Conservation (phyloP, 2,329 filamentous ascomycete genomes). For the Ceratocystis colombiana region DNA sequence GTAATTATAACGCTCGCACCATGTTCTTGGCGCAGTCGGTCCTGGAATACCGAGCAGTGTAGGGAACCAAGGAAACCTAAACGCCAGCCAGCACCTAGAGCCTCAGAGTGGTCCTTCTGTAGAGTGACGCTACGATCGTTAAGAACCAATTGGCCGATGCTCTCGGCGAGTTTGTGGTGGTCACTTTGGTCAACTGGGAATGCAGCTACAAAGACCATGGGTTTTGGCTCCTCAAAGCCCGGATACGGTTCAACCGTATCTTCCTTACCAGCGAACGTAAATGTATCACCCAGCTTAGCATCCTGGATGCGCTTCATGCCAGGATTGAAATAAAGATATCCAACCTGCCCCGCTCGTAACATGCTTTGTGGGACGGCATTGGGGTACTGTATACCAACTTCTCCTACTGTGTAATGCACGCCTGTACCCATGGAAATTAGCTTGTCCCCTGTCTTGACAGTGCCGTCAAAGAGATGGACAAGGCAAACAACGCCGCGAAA, state of each 20-base stretch:
- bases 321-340: conserved; percentile 94
- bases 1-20: conserved; percentile 94
- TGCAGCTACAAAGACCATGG: conserved; percentile 97
- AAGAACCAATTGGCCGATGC: conserved; percentile 82
- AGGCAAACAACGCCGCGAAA: conserved; percentile 90
- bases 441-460: conserved; percentile 69
- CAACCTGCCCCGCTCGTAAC: conserved; percentile 84
- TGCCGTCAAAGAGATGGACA: conserved; percentile 83
- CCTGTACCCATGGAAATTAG: conserved; percentile 83
- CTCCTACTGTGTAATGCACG: conserved; percentile 82
- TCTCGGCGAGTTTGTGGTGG: conserved; percentile 79
- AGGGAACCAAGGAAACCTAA: conserved; percentile 92
- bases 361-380: conserved; percentile 69
- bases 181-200: conserved; percentile 88
- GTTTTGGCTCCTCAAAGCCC: conserved; percentile 93
- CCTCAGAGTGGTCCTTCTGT: conserved; percentile 89
- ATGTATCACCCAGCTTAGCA: conserved; percentile 92
- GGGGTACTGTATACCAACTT: conserved; percentile 95
- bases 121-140: conserved; percentile 93
- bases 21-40: conserved; percentile 86
- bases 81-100: conserved; percentile 85
- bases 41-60: conserved; percentile 98
- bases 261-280: conserved; percentile 71
- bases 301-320: conserved; percentile 97
- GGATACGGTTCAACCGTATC: conserved; percentile 68